Percentiles rank a stretch among this genome's conserved stretches.
These are phyloP conservation scores for Podospora pseudocomata DNA, from an alignment of 495 filamentous ascomycete genomes.

Conservation along the genomic window DNA sequence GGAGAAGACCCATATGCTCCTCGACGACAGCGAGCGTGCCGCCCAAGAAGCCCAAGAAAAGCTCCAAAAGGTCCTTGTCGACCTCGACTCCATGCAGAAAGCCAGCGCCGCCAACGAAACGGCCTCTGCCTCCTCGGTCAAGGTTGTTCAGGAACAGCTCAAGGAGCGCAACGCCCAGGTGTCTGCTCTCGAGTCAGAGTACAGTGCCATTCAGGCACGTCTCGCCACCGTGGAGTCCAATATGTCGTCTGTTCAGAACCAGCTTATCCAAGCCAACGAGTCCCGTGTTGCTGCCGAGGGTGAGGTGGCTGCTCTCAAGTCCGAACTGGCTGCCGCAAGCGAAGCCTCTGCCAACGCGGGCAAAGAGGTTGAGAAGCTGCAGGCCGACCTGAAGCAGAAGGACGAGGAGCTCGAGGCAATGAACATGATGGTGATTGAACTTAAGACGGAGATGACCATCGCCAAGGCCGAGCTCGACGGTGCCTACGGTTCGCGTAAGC, in stretches of 20 bases:
- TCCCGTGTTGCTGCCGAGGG: constrained; percentile 29
- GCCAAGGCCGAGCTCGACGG: constrained; percentile 92
- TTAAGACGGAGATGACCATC: constrained; percentile 88
- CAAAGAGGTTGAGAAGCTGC: constrained; percentile 25
- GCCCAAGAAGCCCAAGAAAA: constrained; percentile 43
- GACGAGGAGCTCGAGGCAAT: constrained; percentile 68
- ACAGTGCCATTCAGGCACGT: constrained; percentile 43
- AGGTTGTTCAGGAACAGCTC: constrained; percentile 47
- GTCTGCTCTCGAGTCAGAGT: constrained; percentile 43
- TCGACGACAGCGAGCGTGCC: constrained; percentile 48
- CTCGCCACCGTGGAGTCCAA: constrained; percentile 27
- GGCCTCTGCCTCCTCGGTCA: constrained; percentile 36
- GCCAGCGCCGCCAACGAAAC: constrained; percentile 31
- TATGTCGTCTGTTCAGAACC: constrained; percentile 14
- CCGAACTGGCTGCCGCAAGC: constrained; percentile 3
- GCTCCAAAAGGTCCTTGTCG: constrained; percentile 50
- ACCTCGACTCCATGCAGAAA: constrained; percentile 47
- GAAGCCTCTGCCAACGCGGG: constrained; percentile 25
- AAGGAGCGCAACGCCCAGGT: constrained; percentile 47
- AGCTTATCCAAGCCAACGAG: constrained; percentile 14
- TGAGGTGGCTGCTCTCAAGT: constrained; percentile 27
- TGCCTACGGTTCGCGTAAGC: constrained; percentile 74
- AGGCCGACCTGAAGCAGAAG: constrained; percentile 46
- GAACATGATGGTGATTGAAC: constrained; percentile 76
- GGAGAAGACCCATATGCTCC: constrained; percentile 46